Evolutionary conservation across 2,329 filamentous ascomycete genomes (phyloP), one percentile per base, ranked within the genome.

Genomic region (Beauveria sp.): DNA sequence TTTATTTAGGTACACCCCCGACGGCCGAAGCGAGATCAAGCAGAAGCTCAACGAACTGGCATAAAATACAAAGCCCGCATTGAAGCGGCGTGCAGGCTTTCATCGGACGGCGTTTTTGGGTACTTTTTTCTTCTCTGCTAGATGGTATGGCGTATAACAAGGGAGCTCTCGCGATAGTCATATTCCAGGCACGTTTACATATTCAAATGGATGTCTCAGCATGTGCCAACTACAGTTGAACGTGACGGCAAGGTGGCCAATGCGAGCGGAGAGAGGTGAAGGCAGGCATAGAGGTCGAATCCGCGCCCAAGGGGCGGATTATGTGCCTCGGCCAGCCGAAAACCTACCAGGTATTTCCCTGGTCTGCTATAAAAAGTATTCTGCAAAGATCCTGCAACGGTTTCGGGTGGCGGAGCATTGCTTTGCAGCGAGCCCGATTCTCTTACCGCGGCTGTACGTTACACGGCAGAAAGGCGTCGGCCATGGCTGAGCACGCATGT

Each of bases 1-100:
- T 12, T 3, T 42, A 12, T 54, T 46, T 63, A 85, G 83, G 73
- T 86, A 86, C 71, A 86, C 83, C 3, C 83, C 83, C 54, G 83
- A 86, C 65, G 83, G 83, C 62, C 82, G 83, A 52, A 63, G 53
- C 49, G 62, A 63, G 42, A 63, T 63, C 42, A 63, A 63, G 42
- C 62, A 63, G 48, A 56, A 53, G 24, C 54, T 63, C 48, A 63
- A 63, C 62, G 62, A 63, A 61, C 53, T 58, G 45, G 62, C 62
- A 48, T 63, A 61, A 58, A 43, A 26, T n/a, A 45, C 26, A 31
- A 28, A n/a, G 28, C 40, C 28, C 20, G 40, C 45, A 20, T n/a
- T 10, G 38, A 18, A 20, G 40, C 26, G 42, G 53, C 9, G 14
- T 22, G 40, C 48, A 31, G 48, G 52, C 51, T 57, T 42, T 63